Conservation (phyloP, 768 basidiomycete genomes). For the Coprinellus aureogranulatus region DNA sequence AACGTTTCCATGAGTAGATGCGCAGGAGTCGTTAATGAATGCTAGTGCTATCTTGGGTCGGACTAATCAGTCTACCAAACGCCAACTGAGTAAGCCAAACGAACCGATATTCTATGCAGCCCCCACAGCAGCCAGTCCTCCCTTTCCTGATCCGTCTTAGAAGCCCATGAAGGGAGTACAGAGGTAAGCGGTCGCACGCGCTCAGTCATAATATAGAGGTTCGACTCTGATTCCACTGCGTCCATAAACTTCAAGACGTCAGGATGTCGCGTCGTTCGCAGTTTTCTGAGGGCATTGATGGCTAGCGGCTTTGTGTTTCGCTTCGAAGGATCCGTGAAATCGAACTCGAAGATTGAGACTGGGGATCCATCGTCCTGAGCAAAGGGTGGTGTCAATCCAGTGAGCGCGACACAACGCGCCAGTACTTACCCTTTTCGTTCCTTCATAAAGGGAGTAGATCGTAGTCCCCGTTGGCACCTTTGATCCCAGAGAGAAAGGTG, state of each 20-base stretch:
- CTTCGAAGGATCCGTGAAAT: constrained; percentile 59
- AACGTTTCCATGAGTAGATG: constrained; percentile 82
- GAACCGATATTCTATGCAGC: constrained; percentile 81
- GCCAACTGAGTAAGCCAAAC: constrained; percentile 26
- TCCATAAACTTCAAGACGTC: constrained; percentile 96
- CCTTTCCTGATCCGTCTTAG: constrained; percentile 58
- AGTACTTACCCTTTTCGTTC: constrained; percentile 72
- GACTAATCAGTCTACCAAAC: constrained; percentile 8
- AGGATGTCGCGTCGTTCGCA: constrained; percentile 90
- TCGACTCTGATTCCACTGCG: constrained; percentile 82
- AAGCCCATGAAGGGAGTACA: constrained; percentile 60
- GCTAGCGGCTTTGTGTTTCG: constrained; percentile 71
- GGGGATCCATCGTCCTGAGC: constrained; percentile 80
- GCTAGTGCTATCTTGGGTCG: constrained; percentile 71
- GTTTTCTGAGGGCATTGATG: constrained; percentile 84
- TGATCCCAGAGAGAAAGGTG: constrained; percentile 82
- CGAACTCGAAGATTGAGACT: constrained; percentile 92
- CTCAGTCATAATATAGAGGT: constrained; percentile 92
- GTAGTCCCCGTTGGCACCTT: constrained; percentile 67
- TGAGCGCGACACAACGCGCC: background rate
- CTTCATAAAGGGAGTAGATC: constrained; percentile 86
- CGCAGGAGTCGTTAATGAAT: constrained; percentile 83
- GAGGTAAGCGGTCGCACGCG: constrained; percentile 74
- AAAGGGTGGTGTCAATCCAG: constrained; percentile 12
- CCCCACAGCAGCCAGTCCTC: constrained; percentile 96